These are phyloP conservation scores for Breynia disticha DNA, from an alignment of 441 rosid genomes.

Conservation along the genomic window DNA sequence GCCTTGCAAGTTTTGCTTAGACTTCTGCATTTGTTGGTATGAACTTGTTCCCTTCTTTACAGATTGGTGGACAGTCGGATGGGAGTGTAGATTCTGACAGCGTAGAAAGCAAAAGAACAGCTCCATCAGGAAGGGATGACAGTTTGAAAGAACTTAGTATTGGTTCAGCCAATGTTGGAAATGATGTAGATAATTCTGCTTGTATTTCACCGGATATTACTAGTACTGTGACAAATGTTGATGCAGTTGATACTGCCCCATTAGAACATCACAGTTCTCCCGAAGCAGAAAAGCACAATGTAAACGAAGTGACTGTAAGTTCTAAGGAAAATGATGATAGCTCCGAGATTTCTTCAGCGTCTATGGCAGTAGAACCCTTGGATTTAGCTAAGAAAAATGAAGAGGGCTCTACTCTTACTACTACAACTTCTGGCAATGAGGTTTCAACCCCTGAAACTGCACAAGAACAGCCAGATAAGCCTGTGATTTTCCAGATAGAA, in stretches of 20 bases:
- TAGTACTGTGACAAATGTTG: constrained; percentile 16
- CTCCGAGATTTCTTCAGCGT: constrained; percentile 23
- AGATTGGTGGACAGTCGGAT: constrained; percentile 32
- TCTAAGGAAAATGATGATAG: constrained; percentile 21
- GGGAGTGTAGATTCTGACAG: constrained; percentile 24
- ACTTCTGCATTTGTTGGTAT: constrained; percentile 5
- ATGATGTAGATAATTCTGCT: constrained; percentile 21
- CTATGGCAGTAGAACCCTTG: constrained; percentile 17
- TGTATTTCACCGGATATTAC: constrained; percentile 29
- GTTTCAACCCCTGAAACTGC: constrained; percentile 21
- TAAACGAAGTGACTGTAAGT: constrained; percentile 14
- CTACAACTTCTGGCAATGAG: constrained; percentile 14
- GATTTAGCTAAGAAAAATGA: constrained; percentile 18
- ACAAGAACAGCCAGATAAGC: constrained; percentile 23
- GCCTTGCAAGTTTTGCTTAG: background rate
- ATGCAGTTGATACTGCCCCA: constrained; percentile 4
- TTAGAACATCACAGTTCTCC: constrained; percentile 22
- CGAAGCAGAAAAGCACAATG: constrained; percentile 16
- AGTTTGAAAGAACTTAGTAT: constrained; percentile 15
- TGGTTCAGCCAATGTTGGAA: constrained; percentile 24
- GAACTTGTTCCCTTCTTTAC: constrained; percentile 11
- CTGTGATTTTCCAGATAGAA: constrained; percentile 20
- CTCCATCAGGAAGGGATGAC: constrained; percentile 20
- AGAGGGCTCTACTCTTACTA: constrained; percentile 20
- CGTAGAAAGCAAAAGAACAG: constrained; percentile 23